A percentile compares a stretch with the other conserved stretches of the same genome.
These are phyloP conservation scores for Colletotrichum sp. DNA, from an alignment of 2,329 filamentous ascomycete species.

Conservation along the genomic window DNA sequence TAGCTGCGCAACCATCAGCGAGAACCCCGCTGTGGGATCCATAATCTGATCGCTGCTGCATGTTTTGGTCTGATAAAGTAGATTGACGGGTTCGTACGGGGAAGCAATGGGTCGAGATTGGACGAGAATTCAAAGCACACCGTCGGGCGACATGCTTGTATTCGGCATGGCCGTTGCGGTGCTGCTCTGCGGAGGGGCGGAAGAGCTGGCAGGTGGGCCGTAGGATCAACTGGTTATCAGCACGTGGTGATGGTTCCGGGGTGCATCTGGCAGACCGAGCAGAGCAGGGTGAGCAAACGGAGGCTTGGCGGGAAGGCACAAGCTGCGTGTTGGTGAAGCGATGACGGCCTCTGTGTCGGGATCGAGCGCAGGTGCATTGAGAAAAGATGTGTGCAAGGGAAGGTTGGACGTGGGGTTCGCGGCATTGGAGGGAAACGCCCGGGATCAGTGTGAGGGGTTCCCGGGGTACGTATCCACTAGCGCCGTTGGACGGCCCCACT, in stretches of 20 bases:
- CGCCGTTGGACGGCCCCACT: not conserved
- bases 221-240: not conserved
- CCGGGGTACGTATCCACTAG: not conserved
- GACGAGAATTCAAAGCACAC: not conserved
- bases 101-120: not conserved
- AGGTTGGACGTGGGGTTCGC: not conserved
- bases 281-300: not conserved
- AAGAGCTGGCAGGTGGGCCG: not conserved
- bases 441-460: not conserved
- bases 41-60: not conserved
- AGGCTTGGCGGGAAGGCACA: not conserved
- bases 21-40: not conserved
- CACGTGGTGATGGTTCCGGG: not conserved
- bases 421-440: not conserved
- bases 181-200: not conserved
- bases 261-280: not conserved
- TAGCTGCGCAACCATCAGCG: not conserved
- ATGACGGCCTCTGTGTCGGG: not conserved
- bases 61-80: not conserved
- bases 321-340: not conserved
- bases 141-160: slow-evolving; percentile 14
- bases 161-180: slow-evolving; percentile 1
- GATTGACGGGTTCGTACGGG: not conserved
- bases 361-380: not conserved
- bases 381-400: not conserved